Percentiles rank a stretch among this genome's conserved stretches.
Evolutionary conservation across 164 flowering plant species (phyloP).

Genomic region (Vitis labrusca): DNA sequence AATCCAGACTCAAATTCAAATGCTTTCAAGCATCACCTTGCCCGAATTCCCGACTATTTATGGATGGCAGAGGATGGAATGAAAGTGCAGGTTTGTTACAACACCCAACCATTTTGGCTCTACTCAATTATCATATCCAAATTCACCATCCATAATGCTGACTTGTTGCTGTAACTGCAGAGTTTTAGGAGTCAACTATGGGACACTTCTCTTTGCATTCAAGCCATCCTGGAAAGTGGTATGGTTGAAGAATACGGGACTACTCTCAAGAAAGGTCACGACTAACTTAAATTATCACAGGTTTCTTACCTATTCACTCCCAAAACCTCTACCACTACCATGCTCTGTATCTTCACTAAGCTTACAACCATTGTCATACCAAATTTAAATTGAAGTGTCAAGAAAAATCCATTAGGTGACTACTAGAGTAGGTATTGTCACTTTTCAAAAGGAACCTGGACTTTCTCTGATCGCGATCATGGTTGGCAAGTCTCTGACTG

Average conservation of each 20-base stretch:
- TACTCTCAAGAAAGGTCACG: slow-evolving; percentile 35
- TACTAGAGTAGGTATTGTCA: slow-evolving; percentile 51
- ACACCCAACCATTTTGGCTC: too few species aligned
- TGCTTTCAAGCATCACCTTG: slow-evolving; percentile 45
- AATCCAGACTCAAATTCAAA: slow-evolving; percentile 36
- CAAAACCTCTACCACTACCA: background rate
- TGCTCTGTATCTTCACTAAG: too few species aligned
- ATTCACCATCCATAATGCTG: background rate
- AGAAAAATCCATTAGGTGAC: slow-evolving; percentile 56
- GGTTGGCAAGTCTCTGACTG: slow-evolving; percentile 78
- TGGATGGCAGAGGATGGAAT: slow-evolving; percentile 62
- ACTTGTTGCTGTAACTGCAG: slow-evolving; percentile 31
- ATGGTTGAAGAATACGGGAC: slow-evolving; percentile 27
- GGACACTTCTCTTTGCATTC: slow-evolving; percentile 36
- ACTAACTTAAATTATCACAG: slow-evolving; percentile 38
- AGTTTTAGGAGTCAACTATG: slow-evolving; percentile 42
- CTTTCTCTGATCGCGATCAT: slow-evolving; percentile 62
- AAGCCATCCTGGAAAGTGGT: slow-evolving; percentile 35
- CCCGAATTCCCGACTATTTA: slow-evolving; percentile 44
- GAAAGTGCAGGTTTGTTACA: slow-evolving; percentile 35
- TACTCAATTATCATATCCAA: background rate
- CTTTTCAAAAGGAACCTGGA: slow-evolving; percentile 64
- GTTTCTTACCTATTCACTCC: slow-evolving; percentile 1
- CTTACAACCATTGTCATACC: background rate
- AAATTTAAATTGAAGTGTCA: slow-evolving; percentile 22